phyloP scores from a whole-genome alignment of 768 basidiomycete species.

The Gymnopilus junonius region DNA sequence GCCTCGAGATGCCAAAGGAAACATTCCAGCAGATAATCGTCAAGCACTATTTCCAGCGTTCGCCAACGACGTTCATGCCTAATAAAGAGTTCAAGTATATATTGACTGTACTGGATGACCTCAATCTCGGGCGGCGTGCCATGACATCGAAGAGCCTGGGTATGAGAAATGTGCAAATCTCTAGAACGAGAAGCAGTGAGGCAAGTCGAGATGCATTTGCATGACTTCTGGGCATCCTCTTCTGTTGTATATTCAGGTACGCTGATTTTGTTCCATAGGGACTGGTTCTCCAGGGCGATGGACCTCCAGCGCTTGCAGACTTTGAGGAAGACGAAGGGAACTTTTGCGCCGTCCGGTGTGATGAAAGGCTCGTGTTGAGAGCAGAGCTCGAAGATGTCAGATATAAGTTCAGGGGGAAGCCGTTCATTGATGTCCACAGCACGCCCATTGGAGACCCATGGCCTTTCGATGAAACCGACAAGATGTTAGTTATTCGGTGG shows the following conservation, averaged over 20 bases:
- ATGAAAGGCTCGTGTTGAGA: background rate
- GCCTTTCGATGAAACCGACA: too few species aligned
- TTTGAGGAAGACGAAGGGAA: background rate
- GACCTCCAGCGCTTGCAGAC: background rate
- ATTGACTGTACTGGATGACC: background rate
- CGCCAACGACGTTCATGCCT: background rate
- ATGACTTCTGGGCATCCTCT: background rate
- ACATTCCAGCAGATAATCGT: background rate
- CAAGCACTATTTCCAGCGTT: background rate
- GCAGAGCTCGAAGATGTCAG: background rate
- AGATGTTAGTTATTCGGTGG: too few species aligned
- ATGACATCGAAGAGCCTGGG: background rate
- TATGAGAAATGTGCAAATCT: background rate
- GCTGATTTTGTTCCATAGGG: background rate
- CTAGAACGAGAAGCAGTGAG: background rate
- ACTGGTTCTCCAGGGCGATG: background rate
- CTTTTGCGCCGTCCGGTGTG: too few species aligned
- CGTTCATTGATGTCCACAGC: background rate
- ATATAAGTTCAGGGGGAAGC: background rate
- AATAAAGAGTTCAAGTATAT: background rate
- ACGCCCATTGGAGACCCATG: background rate
- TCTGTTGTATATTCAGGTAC: background rate
- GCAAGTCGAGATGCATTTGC: background rate
- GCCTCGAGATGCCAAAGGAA: background rate
- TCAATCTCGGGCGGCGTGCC: background rate